Evolutionary conservation across 257 asterid species (phyloP), one percentile per base, ranked within the genome.

Genomic region (Lithospermum erythrorhizon): DNA sequence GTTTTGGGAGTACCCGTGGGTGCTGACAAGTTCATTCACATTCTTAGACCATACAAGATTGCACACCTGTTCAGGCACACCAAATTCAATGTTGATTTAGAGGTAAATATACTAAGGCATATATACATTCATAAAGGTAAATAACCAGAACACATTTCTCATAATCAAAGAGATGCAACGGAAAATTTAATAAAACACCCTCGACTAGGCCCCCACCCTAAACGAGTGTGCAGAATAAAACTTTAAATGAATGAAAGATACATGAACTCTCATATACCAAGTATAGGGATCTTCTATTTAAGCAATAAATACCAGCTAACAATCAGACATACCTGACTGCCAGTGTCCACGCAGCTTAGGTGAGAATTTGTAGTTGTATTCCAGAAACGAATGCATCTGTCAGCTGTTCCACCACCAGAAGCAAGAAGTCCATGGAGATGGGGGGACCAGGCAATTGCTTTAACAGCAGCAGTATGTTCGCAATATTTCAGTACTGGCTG

Each of bases 391-490:
- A 91, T 91, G 83, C 98, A 86, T 56, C 98, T 68, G 69, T 91
- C 98, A 61, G 97, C 98, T 23, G 98, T 91, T 35, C 97, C 98
- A 53, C 98, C 98, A 6, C 97, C 98, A 52, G 97, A 91, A 68
- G 98, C 98, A 51, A 91, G 95, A 63, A 88, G 95, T n/a, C 98
- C 98, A 60, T 91, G 90, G 62, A 84, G 82, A 80, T 91, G 98
- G 57, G 98, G 98, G 8, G 97, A 91, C 98, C 98, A 91, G 23
- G 98, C 93, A 70, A 91, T 91, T 58, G 98, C 98, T 77, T 91
- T 91, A 14, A 91, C 98, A 65, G 98, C 98, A 52, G 98, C 98
- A 61, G 94, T 88, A 75, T 91, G 98, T 79, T 86, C 97, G 59
- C 94, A 81, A 67, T 82, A 89, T 74, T 86, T 91, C 45, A 88